Evolutionary conservation across 805 yeast species (phyloP).

Genomic region (Metschnikowia continentalis): DNA sequence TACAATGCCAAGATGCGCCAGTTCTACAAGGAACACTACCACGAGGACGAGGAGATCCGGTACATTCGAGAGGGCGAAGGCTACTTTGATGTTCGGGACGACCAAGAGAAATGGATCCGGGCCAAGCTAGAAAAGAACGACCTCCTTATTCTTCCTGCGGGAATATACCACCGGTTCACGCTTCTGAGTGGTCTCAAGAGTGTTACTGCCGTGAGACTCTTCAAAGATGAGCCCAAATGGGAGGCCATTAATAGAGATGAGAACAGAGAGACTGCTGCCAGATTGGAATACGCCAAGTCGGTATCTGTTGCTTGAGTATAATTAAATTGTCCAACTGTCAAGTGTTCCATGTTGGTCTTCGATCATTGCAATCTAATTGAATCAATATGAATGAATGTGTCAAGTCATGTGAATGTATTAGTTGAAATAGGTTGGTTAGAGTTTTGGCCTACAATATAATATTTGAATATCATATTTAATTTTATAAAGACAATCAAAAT

Average conservation of each 20-base stretch:
- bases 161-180: conserved; percentile 92
- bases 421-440: too few relatives aligned
- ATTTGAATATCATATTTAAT: too few relatives aligned
- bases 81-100: conserved; percentile 79
- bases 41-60: conserved; percentile 95
- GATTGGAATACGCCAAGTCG: conserved; percentile 30
- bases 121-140: conserved; percentile 62
- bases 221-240: conserved; percentile 97
- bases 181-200: conserved; percentile 52
- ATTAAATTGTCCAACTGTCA: too few relatives aligned
- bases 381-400: too few relatives aligned
- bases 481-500: too few relatives aligned
- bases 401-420: too few relatives aligned
- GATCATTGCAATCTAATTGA: too few relatives aligned
- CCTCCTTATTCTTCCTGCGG: conserved; percentile 76
- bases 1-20: conserved; percentile 60
- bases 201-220: conserved; percentile 76
- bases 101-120: conserved; percentile 69
- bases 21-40: conserved; percentile 83
- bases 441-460: too few relatives aligned
- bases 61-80: conserved; percentile 89
- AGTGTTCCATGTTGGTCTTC: too few relatives aligned
- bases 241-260: conserved; percentile 71
- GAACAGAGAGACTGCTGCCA: conserved; percentile 29
- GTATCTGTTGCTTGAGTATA: conserved; percentile 21